These are phyloP conservation scores for Sugiyamaella paludigena DNA, from an alignment of 1,139 yeast genomes.

Conservation along the genomic window DNA sequence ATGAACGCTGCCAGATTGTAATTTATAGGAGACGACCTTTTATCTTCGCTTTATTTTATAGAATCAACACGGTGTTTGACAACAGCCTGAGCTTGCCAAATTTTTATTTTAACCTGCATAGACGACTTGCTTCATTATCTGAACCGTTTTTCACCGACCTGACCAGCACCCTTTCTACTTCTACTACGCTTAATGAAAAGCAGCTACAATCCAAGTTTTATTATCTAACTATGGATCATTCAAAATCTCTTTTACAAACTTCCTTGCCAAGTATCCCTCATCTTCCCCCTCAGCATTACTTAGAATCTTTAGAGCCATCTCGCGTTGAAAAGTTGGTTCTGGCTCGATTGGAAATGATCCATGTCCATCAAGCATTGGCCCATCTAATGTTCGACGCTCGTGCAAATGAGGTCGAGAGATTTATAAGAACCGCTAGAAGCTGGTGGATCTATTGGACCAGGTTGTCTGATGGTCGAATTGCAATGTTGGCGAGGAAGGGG, in stretches of 20 bases:
- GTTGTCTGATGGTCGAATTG: slow-evolving; percentile 27
- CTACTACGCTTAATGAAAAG: slow-evolving; percentile 10
- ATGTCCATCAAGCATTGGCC: slow-evolving; percentile 29
- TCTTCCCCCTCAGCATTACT: slow-evolving; percentile 20
- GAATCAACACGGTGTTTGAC: slow-evolving; percentile 5
- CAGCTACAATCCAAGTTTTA: slow-evolving; percentile 22
- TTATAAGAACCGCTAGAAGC: slow-evolving; percentile 30
- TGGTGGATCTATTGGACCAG: slow-evolving; percentile 37
- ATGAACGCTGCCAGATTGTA: slow-evolving; percentile 21
- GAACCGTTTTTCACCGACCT: slow-evolving; percentile 33
- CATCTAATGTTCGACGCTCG: slow-evolving; percentile 20
- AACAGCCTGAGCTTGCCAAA: slow-evolving; percentile 9
- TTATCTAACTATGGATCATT: slow-evolving; percentile 27
- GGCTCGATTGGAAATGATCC: slow-evolving; percentile 28
- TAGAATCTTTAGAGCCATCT: slow-evolving; percentile 18
- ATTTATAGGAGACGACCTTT: slow-evolving; percentile 32
- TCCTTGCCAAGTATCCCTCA: slow-evolving; percentile 31
- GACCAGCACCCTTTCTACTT: neutral
- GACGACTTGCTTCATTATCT: slow-evolving; percentile 31
- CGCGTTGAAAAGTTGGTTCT: slow-evolving; percentile 16
- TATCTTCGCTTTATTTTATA: slow-evolving; percentile 27
- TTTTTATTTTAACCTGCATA: slow-evolving; percentile 28
- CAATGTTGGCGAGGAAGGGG: slow-evolving; percentile 33
- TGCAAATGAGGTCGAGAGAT: slow-evolving; percentile 29
- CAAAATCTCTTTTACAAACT: slow-evolving; percentile 21